Evolutionary conservation across 2,329 filamentous ascomycete genomes (phyloP).

Genomic region (Botrytis fragariae): DNA sequence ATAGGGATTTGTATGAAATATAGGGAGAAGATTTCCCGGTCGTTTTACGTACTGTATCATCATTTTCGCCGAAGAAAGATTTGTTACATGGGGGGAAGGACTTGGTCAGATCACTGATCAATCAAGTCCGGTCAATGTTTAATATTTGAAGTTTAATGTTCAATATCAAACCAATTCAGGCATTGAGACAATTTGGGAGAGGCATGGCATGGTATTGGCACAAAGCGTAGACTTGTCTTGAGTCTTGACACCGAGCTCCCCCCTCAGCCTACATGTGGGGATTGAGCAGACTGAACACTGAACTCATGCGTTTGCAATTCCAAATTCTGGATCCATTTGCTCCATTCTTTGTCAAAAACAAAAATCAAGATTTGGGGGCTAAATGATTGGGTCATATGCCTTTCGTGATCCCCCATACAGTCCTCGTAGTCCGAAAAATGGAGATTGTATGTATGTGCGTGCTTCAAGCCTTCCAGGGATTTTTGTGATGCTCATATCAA

Average conservation of each 20-base stretch:
- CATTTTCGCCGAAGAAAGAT: constrained; percentile 17
- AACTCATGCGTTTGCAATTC: constrained; percentile 8
- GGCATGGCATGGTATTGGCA: background rate
- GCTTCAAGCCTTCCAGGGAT: constrained; percentile 10
- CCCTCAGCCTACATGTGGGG: background rate
- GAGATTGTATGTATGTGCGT: background rate
- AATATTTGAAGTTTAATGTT: background rate
- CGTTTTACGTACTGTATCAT: constrained; percentile 20
- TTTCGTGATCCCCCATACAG: constrained; percentile 8
- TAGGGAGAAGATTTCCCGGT: constrained; percentile 10
- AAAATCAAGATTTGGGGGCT: background rate
- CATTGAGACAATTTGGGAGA: background rate
- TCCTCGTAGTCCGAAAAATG: constrained; percentile 4
- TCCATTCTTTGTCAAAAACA: background rate
- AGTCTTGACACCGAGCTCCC: background rate
- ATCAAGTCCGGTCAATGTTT: background rate
- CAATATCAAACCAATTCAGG: background rate
- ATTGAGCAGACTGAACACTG: constrained; percentile 6
- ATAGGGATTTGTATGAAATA: background rate
- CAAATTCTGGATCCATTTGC: background rate
- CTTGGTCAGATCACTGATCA: constrained; percentile 2
- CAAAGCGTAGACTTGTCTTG: background rate
- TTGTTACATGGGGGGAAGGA: background rate
- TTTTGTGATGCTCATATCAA: constrained; percentile 1
- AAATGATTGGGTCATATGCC: constrained; percentile 11